Evolutionary conservation across 1,284 basidiomycete genomes (phyloP).

Genomic region (Cutaneotrichosporon daszewskae): DNA sequence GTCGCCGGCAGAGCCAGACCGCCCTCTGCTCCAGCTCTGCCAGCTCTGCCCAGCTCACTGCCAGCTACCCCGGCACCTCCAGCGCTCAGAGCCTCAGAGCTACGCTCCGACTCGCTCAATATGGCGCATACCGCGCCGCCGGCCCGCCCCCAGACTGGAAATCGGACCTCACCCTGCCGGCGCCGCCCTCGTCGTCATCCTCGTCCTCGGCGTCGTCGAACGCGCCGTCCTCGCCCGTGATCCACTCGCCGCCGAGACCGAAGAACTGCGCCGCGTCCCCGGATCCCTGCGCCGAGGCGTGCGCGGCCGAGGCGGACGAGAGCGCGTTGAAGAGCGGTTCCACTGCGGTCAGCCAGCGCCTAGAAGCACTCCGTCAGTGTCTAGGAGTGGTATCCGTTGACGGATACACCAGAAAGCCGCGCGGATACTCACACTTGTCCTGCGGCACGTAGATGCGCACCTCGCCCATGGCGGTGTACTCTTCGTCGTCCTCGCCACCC

Average conservation of each 20-base stretch:
- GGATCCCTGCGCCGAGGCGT: conserved; percentile 62
- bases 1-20: too few relatives aligned
- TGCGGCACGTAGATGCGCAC: conserved; percentile 64
- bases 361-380: too few relatives aligned
- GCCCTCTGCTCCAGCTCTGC: too few relatives aligned
- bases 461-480: conserved; percentile 62
- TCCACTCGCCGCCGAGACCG: conserved; percentile 23
- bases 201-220: conserved; percentile 15
- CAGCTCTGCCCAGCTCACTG: too few relatives aligned
- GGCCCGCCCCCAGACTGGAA: conserved; percentile 58
- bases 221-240: conserved; percentile 15
- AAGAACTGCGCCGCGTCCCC: conserved; percentile 46
- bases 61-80: too few relatives aligned
- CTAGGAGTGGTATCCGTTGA: too few relatives aligned
- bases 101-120: too few relatives aligned
- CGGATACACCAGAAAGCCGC: too few relatives aligned
- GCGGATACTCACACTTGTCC: conserved; percentile 61
- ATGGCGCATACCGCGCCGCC: conserved; percentile 71
- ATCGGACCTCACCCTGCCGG: conserved; percentile 90
- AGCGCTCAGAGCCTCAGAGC: too few relatives aligned
- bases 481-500: conserved; percentile 49
- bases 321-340: conserved; percentile 82
- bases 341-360: conserved; percentile 56
- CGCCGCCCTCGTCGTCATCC: conserved; percentile 44
- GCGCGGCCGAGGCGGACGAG: conserved; percentile 80